These are phyloP conservation scores for Vitis cinerea DNA, from an alignment of 164 flowering plant species.

Conservation along the genomic window DNA sequence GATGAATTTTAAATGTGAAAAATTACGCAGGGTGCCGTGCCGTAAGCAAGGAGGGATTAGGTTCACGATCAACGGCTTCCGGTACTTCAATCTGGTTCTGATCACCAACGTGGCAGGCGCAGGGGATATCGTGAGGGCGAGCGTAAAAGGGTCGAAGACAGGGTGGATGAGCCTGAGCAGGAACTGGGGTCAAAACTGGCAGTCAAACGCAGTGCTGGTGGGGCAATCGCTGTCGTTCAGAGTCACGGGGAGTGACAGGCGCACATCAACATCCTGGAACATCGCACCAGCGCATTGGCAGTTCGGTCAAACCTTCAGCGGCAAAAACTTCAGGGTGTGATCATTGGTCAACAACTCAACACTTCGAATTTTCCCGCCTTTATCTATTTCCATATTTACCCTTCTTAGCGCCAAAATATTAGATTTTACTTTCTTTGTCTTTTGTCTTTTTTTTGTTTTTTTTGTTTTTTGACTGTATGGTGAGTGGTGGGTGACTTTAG, in stretches of 20 bases:
- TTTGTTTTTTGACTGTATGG: not conserved
- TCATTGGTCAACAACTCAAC: not conserved
- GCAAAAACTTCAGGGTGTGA: constrained; percentile 61
- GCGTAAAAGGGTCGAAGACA: constrained; percentile 42
- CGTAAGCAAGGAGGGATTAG: constrained; percentile 50
- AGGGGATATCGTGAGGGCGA: constrained; percentile 47
- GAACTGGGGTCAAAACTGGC: constrained; percentile 77
- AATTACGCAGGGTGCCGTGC: constrained; percentile 53
- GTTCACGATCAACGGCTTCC: constrained; percentile 59
- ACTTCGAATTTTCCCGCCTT: constrained; percentile 6
- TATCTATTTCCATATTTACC: constrained; percentile 5
- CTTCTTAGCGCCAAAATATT: constrained; percentile 8
- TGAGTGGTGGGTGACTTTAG: not conserved
- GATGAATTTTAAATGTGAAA: not conserved
- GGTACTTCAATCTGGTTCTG: constrained; percentile 61
- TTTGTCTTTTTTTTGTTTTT: too few relatives aligned
- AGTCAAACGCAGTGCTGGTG: constrained; percentile 52
- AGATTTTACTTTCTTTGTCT: not conserved
- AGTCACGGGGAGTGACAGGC: constrained; percentile 52
- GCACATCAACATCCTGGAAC: constrained; percentile 62
- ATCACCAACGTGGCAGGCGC: constrained; percentile 68
- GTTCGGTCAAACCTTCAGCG: constrained; percentile 62
- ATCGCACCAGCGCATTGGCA: constrained; percentile 55
- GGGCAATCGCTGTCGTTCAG: constrained; percentile 64
- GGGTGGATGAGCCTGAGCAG: constrained; percentile 58